phyloP scores from a whole-genome alignment of 176 grass and related monocot genomes.

The Elymus sibiricus region DNA sequence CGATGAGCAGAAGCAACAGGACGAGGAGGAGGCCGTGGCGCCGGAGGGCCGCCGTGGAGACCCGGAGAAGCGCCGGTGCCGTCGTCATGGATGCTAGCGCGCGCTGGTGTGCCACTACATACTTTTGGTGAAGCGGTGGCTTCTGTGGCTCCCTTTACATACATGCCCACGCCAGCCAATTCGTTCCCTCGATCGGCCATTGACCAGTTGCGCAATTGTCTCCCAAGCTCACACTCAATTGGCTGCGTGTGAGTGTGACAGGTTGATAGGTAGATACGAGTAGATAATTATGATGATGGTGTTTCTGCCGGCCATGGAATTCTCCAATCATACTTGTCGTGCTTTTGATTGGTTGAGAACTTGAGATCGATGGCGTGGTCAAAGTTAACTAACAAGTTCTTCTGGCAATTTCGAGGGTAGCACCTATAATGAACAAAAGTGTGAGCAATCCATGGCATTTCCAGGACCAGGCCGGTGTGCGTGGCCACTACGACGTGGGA shows the following conservation, averaged over 20 bases:
- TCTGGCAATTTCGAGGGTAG: background rate
- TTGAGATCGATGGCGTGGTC: background rate
- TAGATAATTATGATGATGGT: background rate
- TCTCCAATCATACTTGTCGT: background rate
- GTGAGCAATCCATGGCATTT: background rate
- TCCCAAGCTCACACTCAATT: background rate
- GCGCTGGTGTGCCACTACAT: background rate
- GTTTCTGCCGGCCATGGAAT: background rate
- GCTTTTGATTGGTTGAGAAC: background rate
- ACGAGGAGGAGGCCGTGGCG: background rate
- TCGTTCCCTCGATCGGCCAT: background rate
- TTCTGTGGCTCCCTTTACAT: background rate
- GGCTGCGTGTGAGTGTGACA: background rate
- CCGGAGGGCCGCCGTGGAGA: background rate
- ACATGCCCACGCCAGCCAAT: background rate
- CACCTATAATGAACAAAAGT: background rate
- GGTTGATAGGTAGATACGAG: background rate
- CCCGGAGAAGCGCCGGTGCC: background rate
- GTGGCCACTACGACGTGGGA: background rate
- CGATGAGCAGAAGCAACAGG: background rate
- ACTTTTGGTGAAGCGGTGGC: background rate
- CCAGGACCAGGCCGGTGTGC: background rate
- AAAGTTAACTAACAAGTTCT: background rate
- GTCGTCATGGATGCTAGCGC: conserved; percentile 9
- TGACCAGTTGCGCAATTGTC: background rate